These are phyloP conservation scores for Cerrena zonata DNA, from an alignment of 1,284 basidiomycete genomes.

Conservation along the genomic window DNA sequence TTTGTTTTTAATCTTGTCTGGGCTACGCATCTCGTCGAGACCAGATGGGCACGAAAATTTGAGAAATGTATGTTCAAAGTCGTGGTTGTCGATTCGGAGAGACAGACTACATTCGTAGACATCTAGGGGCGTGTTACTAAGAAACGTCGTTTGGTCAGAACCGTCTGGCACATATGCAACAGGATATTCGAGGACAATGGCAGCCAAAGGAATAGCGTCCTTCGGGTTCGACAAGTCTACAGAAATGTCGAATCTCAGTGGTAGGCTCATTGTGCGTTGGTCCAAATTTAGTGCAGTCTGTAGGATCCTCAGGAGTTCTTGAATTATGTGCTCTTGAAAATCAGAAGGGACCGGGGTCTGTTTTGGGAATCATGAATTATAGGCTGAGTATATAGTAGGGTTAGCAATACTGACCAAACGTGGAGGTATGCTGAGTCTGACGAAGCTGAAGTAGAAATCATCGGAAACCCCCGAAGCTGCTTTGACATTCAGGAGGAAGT, in stretches of 20 bases:
- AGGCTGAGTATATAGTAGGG: background rate
- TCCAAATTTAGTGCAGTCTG: background rate
- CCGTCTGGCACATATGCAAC: slow-evolving; percentile 47
- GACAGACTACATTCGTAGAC: slow-evolving; percentile 39
- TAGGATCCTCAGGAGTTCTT: background rate
- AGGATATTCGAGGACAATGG: slow-evolving; percentile 51
- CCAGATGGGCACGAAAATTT: slow-evolving; percentile 38
- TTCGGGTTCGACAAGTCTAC: background rate
- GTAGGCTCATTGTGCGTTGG: background rate
- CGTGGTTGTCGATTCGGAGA: background rate
- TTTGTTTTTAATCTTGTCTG: slow-evolving; percentile 14
- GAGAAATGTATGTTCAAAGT: slow-evolving; percentile 26
- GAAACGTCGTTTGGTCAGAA: slow-evolving; percentile 29
- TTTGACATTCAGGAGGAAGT: background rate
- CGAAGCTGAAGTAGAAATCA: too few species aligned
- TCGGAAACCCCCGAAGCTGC: background rate
- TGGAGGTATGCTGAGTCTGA: background rate
- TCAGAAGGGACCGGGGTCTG: background rate
- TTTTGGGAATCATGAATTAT: background rate
- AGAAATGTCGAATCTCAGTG: background rate
- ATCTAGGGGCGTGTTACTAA: slow-evolving; percentile 39
- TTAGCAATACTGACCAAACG: background rate
- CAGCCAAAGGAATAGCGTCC: slow-evolving; percentile 44
- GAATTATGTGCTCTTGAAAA: background rate
- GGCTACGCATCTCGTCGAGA: slow-evolving; percentile 19